These are phyloP conservation scores for Fomitopsis pulvina DNA, from an alignment of 768 basidiomycete genomes.

Conservation along the genomic window DNA sequence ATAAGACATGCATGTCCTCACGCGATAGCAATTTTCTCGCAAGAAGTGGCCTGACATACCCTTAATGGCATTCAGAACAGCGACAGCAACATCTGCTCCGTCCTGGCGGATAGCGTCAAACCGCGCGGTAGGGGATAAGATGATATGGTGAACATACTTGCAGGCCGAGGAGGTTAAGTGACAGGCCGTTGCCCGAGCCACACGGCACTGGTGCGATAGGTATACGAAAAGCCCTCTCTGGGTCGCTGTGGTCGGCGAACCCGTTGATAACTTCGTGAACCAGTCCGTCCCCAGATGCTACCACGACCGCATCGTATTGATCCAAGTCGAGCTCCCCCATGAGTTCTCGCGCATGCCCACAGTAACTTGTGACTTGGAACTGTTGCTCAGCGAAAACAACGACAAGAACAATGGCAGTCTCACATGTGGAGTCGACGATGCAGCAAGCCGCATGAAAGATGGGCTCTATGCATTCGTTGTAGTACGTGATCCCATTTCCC, in stretches of 20 bases:
- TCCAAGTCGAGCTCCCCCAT: constrained; percentile 47
- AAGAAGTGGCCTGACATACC: constrained; percentile 33
- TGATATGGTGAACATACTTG: constrained; percentile 37
- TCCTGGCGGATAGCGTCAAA: constrained; percentile 31
- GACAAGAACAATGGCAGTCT: constrained; percentile 19
- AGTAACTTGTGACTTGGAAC: constrained; percentile 53
- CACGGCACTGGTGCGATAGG: constrained; percentile 78
- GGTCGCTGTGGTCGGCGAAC: constrained; percentile 57
- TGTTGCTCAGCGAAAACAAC: not conserved
- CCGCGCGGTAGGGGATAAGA: not conserved
- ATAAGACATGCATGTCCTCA: too few species aligned
- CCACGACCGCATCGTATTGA: constrained; percentile 60
- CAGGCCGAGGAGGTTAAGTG: constrained; percentile 68
- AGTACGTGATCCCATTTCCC: constrained; percentile 57
- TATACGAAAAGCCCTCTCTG: constrained; percentile 52
- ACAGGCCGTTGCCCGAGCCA: constrained; percentile 75
- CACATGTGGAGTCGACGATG: constrained; percentile 54
- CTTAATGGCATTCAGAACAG: constrained; percentile 75
- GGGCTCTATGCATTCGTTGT: constrained; percentile 56
- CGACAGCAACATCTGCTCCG: constrained; percentile 65
- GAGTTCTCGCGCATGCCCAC: constrained; percentile 62
- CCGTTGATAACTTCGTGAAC: constrained; percentile 84
- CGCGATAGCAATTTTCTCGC: not conserved
- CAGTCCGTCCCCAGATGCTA: constrained; percentile 81
- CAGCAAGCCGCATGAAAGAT: constrained; percentile 66